Conservation (phyloP, 306 rosid genomes). For the Cucurbita pepo region DNA sequence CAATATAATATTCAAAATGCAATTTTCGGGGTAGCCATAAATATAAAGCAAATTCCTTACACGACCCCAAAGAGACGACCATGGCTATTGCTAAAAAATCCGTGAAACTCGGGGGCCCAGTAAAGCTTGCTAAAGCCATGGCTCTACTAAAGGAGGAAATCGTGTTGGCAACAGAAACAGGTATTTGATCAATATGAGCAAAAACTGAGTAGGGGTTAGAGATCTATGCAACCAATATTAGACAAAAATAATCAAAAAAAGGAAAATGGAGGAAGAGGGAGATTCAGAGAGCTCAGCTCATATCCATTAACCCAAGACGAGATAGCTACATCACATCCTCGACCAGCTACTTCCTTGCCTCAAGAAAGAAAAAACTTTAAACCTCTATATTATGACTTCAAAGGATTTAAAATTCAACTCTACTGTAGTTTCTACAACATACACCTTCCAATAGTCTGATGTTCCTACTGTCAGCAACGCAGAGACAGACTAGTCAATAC, state of each 20-base stretch:
- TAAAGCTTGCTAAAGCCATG: too few species aligned
- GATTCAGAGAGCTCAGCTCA: background rate
- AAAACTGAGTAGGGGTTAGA: background rate
- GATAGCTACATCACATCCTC: background rate
- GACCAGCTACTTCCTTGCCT: background rate
- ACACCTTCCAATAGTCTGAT: background rate
- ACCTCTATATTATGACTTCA: too few species aligned
- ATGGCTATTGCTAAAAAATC: too few species aligned
- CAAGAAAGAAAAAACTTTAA: too few species aligned
- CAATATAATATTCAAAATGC: background rate
- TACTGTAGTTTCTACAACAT: background rate
- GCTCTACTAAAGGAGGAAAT: background rate
- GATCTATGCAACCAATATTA: background rate
- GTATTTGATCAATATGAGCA: background rate
- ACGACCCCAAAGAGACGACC: too few species aligned
- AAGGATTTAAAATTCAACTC: background rate
- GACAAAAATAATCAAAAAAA: background rate
- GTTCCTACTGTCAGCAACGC: background rate
- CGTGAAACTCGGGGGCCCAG: background rate
- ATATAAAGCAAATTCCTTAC: background rate
- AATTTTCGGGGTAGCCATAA: background rate
- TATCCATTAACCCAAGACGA: background rate
- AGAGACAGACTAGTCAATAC: background rate
- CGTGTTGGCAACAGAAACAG: background rate
- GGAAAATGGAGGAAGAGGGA: background rate